A percentile compares a stretch with the other conserved stretches of the same genome.
phyloP scores from a whole-genome alignment of 2,329 filamentous ascomycete species.

The Sclerotinia borealis region DNA sequence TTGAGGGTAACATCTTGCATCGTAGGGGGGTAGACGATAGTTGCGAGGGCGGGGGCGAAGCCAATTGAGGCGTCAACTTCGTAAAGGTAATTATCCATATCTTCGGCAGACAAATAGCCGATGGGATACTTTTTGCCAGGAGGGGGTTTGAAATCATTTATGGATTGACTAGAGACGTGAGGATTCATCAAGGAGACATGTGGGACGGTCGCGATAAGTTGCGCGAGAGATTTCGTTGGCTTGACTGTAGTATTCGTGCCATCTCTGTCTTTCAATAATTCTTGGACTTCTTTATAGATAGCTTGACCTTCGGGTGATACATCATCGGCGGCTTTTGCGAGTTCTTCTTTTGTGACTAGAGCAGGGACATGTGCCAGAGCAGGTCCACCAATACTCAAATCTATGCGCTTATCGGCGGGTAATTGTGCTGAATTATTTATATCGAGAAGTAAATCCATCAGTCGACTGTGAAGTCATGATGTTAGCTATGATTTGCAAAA shows the following conservation, averaged over 20 bases:
- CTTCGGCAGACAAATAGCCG: conserved; percentile 61
- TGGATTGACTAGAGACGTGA: conserved; percentile 31
- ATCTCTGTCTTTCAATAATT: conserved; percentile 25
- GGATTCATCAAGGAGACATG: conserved; percentile 22
- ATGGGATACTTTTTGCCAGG: conserved; percentile 51
- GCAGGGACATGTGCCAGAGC: conserved; percentile 23
- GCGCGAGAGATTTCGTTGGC: conserved; percentile 28
- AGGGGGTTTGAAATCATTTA: conserved; percentile 35
- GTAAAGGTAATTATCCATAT: conserved; percentile 68
- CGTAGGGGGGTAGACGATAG: conserved; percentile 34
- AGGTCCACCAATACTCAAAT: conserved; percentile 45
- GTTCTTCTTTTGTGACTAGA: conserved; percentile 25
- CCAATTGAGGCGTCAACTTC: conserved; percentile 42
- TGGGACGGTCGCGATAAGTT: conserved; percentile 24
- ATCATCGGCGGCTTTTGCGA: conserved; percentile 20
- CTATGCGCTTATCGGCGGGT: conserved; percentile 66
- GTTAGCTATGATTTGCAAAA: conserved; percentile 5
- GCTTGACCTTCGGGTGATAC: conserved; percentile 26
- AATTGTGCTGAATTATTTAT: conserved; percentile 82
- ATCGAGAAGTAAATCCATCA: conserved; percentile 83
- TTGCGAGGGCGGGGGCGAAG: conserved; percentile 27
- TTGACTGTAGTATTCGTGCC: conserved; percentile 12
- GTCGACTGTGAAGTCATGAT: conserved; percentile 52
- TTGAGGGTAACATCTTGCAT: conserved; percentile 50
- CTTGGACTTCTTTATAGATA: conserved; percentile 25